Conservation (phyloP, 2,329 filamentous ascomycete genomes). For the Colletotrichum eleusines region DNA sequence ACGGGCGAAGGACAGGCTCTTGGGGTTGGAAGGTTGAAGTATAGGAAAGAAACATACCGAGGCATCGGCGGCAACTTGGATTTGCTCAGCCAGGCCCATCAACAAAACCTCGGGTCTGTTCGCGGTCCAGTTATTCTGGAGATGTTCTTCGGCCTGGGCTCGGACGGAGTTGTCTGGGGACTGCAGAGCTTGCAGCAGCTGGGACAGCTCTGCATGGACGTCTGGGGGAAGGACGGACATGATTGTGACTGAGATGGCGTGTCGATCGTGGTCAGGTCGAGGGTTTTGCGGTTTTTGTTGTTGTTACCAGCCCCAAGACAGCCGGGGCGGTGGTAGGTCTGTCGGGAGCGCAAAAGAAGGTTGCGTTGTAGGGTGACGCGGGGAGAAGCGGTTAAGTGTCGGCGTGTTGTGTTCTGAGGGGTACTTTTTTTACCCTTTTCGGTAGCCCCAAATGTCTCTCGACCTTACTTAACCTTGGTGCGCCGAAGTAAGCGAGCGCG, state of each 20-base stretch:
- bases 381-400: conserved; percentile 32
- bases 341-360: conserved; percentile 21
- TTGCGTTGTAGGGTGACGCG: conserved; percentile 27
- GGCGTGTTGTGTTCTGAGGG: conserved; percentile 41
- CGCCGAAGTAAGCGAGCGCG: conserved; percentile 35
- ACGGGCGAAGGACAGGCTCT: not conserved
- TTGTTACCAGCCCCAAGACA: conserved; percentile 38
- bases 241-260: conserved; percentile 42
- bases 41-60: conserved; percentile 63
- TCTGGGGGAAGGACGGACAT: conserved; percentile 92
- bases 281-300: conserved; percentile 12
- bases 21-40: conserved; percentile 11
- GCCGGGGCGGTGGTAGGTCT: conserved; percentile 35
- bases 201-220: conserved; percentile 84
- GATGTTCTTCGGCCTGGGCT: conserved; percentile 87
- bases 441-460: conserved; percentile 23
- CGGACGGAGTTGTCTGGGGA: conserved; percentile 89
- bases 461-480: conserved; percentile 21
- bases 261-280: conserved; percentile 14
- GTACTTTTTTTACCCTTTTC: conserved; percentile 34
- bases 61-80: conserved; percentile 80
- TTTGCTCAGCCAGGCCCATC: conserved; percentile 94
- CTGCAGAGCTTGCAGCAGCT: conserved; percentile 89
- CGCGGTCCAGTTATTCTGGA: conserved; percentile 90
- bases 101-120: conserved; percentile 87